Base-by-base conservation (phyloP, 78 protist genomes). In the Dictyostelium firmibasis region DNA sequence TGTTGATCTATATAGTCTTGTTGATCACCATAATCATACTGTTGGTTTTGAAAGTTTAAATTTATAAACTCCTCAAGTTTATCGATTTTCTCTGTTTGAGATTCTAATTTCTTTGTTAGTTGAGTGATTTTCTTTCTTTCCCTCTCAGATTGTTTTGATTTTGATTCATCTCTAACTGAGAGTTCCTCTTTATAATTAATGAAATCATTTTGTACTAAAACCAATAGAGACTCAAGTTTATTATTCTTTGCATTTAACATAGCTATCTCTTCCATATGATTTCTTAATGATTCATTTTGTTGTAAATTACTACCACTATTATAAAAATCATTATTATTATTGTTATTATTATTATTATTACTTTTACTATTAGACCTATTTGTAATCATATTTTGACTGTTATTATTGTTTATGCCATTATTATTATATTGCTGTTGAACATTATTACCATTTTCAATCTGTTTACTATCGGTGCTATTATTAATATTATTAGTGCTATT, bases 21-120 rank as follows among this genome's bases (percentile, higher is more conserved):
- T 23, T 77, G 83, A 41, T 41, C 83, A n/a, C 41, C 41, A 33
- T 77, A 77, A 38, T 43, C 60, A 77, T 77, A 77, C n/a, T 31
- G 79, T 6, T 31, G 25, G 6, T 25, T 67, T 67, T 13, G 20
- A 35, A 72, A 72, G 20, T 72, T 72, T 31, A 18, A 16, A 29
- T 72, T 31, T 13, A 72, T 72, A 72, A 72, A 72, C 16, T 72
- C 79, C 35, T 72, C 79, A 4, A 72, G 7, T 33, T 35, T 72
- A 11, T 72, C 79, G 14, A 72, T 72, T 72, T 35, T 72, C 23
- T 72, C 79, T 0, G 38, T 25, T 33, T 72, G 79, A 6, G 47
- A n/a, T 72, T 72, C 79, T 16, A 77, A n/a, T 41, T 41, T 77
- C 62, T 41, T 77, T 41, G 50, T 77, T n/a, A 43, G 11, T 77